Percentiles rank a stretch among this genome's conserved stretches.
These are phyloP conservation scores for Colletotrichum australisinense DNA, from an alignment of 2,329 filamentous ascomycete genomes.

Conservation along the genomic window DNA sequence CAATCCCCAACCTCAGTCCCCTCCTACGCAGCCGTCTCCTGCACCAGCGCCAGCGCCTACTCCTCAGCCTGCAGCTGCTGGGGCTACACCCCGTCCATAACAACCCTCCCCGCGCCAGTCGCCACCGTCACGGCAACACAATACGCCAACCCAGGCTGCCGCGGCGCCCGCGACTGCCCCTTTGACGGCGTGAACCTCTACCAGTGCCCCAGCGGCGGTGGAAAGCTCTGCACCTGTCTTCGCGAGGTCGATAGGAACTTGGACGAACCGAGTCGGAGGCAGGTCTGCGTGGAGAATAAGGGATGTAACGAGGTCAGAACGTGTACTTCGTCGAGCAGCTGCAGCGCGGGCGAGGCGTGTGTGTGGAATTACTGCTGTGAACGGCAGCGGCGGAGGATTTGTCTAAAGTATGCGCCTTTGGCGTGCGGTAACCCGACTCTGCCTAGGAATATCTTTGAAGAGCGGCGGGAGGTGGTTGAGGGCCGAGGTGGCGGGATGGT, in stretches of 20 bases:
- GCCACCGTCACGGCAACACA: slow-evolving; percentile 51
- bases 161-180: neutral
- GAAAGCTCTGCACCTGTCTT: slow-evolving; percentile 17
- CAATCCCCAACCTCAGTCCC: neutral
- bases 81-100: slow-evolving; percentile 50
- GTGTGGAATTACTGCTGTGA: slow-evolving; percentile 22
- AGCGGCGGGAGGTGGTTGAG: neutral
- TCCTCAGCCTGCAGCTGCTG: slow-evolving; percentile 57
- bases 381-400: neutral
- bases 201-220: slow-evolving; percentile 2
- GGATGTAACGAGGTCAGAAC: neutral
- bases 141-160: slow-evolving; percentile 13
- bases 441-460: neutral
- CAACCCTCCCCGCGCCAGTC: slow-evolving; percentile 50
- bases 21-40: slow-evolving; percentile 45
- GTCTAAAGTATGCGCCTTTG: slow-evolving; percentile 13
- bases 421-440: neutral
- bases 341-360: slow-evolving; percentile 15
- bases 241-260: neutral
- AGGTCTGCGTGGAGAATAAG: slow-evolving; percentile 15
- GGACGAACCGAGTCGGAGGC: neutral
- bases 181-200: slow-evolving; percentile 14
- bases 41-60: slow-evolving; percentile 48
- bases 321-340: slow-evolving; percentile 2
- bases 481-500: neutral